Conservation (phyloP, 495 filamentous ascomycete species). For the Daldinia concentrica region DNA sequence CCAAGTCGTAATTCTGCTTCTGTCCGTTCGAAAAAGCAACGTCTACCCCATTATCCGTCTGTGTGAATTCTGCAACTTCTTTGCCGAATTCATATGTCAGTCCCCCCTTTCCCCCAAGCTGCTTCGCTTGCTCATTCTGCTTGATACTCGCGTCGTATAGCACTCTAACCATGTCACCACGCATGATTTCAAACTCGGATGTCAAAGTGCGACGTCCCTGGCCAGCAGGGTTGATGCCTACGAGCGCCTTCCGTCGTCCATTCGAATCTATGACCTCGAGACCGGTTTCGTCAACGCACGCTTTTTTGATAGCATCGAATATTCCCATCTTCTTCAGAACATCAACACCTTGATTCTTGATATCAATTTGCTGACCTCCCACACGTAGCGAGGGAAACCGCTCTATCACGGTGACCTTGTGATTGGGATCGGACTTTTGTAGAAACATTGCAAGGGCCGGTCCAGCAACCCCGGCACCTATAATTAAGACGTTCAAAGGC, state of each 20-base stretch:
- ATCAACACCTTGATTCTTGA: slow-evolving; percentile 54
- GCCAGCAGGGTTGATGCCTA: slow-evolving; percentile 49
- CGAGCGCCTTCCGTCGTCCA: slow-evolving; percentile 50
- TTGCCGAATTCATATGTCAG: slow-evolving; percentile 32
- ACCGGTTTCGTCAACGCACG: slow-evolving; percentile 50
- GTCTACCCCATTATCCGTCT: slow-evolving; percentile 17
- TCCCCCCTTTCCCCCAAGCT: background rate
- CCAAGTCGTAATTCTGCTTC: slow-evolving; percentile 51
- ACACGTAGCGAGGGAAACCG: slow-evolving; percentile 54
- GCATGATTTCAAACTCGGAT: slow-evolving; percentile 63
- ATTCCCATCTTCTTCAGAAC: slow-evolving; percentile 62
- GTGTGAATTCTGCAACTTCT: slow-evolving; percentile 18
- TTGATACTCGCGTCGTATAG: slow-evolving; percentile 56
- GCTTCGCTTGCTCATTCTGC: slow-evolving; percentile 45
- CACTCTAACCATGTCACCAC: slow-evolving; percentile 58
- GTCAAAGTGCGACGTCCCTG: slow-evolving; percentile 51
- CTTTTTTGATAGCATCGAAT: slow-evolving; percentile 52
- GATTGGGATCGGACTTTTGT: slow-evolving; percentile 51
- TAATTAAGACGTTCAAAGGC: slow-evolving; percentile 75
- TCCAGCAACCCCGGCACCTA: slow-evolving; percentile 89
- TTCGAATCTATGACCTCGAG: slow-evolving; percentile 50
- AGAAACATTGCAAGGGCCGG: slow-evolving; percentile 71
- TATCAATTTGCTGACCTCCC: slow-evolving; percentile 59
- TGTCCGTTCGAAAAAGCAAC: slow-evolving; percentile 49
- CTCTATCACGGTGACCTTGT: slow-evolving; percentile 61